Base-by-base conservation (phyloP, 148 eudicot genomes). In the Talinum fruticosum region DNA sequence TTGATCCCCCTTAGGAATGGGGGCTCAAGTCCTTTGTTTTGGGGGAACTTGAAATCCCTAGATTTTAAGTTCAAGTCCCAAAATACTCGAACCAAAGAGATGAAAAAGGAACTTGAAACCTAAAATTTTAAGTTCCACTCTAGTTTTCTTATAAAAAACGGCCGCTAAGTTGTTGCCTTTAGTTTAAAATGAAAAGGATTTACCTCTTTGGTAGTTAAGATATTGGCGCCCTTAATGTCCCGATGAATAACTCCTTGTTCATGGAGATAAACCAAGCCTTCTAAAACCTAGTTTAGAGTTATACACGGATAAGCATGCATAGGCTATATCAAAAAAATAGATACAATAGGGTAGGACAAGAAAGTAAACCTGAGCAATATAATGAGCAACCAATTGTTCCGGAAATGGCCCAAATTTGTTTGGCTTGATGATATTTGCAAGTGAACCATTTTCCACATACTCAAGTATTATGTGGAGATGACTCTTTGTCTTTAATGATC, bases 221-320 rank as follows among this genome's bases (percentile, higher is more conserved):
- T 96, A 82, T 96, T 96, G 71, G 99, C 99, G 74, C 99, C 99
- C 88, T 96, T 96, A 83, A 96, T 96, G 87, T 96, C 99, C 24
- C 99, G 93, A 87, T 96, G 99, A 84, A 96, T 96, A 26, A 96
- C 98, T 83, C 99, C 99, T 79, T 96, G 99, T 79, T 96, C 99
- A 54, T 96, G 99, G 76, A 96, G 90, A 86, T 96, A 96, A 72
- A 96, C 99, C 81, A 96, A 79, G 53, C 99, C 99, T 90, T 96
- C 99, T 90, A 96, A 80, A 76, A 93, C 99, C 97, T 96, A 82
- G 61, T 44, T 13, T 62, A 28, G 8, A 71, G 23, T 24, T 24
- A 71, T 26, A 62, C 32, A 62, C 10, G 34, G 30, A 24, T 28
- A 26, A 62, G 34, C 33, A 62, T 62, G 28, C 51, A 54, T 41